These are phyloP conservation scores for Tagetes patula DNA, from an alignment of 129 eudicot species.

Conservation along the genomic window DNA sequence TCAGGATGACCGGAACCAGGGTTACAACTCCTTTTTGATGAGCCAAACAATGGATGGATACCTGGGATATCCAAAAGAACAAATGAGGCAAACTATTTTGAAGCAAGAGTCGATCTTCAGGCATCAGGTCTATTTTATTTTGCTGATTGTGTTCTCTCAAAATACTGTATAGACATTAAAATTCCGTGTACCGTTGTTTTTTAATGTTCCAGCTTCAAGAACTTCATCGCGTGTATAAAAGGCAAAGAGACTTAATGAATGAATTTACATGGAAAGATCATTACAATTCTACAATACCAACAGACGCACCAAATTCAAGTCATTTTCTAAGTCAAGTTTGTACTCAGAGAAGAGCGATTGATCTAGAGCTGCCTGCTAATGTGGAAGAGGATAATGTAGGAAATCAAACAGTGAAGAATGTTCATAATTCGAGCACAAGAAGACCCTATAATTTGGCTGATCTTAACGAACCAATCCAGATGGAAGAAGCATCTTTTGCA, in stretches of 20 bases:
- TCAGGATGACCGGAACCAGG: constrained; percentile 40
- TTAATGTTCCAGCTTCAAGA: constrained; percentile 60
- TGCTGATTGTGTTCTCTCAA: background rate
- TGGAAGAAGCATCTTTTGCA: constrained; percentile 38
- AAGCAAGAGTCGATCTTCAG: constrained; percentile 69
- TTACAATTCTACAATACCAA: constrained; percentile 16
- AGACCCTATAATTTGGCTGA: constrained; percentile 39
- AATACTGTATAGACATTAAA: background rate
- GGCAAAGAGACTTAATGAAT: constrained; percentile 71
- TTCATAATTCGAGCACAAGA: constrained; percentile 10
- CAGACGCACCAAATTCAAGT: constrained; percentile 30
- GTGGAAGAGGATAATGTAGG: constrained; percentile 32
- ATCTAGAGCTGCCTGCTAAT: constrained; percentile 42
- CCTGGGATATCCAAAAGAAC: constrained; percentile 42
- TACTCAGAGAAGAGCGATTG: constrained; percentile 35
- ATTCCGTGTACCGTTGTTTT: background rate
- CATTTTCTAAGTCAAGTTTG: constrained; percentile 20
- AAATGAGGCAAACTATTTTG: constrained; percentile 59
- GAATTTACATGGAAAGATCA: constrained; percentile 40
- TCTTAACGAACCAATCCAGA: constrained; percentile 47
- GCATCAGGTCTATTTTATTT: constrained; percentile 51
- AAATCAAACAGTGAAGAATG: constrained; percentile 17
- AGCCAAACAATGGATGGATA: constrained; percentile 43
- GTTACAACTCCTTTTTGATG: constrained; percentile 29
- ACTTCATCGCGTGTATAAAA: constrained; percentile 72